Evolutionary conservation across 768 basidiomycete genomes (phyloP).

Genomic region (Auricularia sp.): DNA sequence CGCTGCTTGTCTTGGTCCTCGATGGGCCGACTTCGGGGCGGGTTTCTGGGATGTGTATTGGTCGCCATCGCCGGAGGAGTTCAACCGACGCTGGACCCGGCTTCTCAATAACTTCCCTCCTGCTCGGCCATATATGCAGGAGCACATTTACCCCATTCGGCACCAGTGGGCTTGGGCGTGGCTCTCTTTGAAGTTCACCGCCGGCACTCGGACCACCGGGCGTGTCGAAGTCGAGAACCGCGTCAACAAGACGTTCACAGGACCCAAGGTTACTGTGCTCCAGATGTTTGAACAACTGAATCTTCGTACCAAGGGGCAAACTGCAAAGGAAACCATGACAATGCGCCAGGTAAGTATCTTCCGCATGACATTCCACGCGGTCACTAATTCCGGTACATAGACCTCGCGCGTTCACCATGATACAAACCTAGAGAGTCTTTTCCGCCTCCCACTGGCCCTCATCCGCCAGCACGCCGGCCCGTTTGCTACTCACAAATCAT

Average conservation of each 20-base stretch:
- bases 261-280: conserved; percentile 15
- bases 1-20: not conserved
- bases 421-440: conserved; percentile 18
- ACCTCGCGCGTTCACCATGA: conserved; percentile 19
- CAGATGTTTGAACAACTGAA: conserved; percentile 19
- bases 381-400: conserved; percentile 8
- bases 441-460: conserved; percentile 15
- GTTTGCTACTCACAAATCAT: conserved; percentile 21
- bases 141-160: conserved; percentile 19
- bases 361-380: not conserved
- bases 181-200: conserved; percentile 20
- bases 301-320: conserved; percentile 15
- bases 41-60: conserved; percentile 22
- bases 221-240: conserved; percentile 22
- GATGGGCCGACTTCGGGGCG: conserved; percentile 7
- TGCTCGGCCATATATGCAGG: conserved; percentile 18
- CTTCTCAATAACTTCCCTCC: conserved; percentile 8
- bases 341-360: conserved; percentile 4
- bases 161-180: conserved; percentile 28
- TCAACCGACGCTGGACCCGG: not conserved
- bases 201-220: conserved; percentile 25
- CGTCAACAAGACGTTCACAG: conserved; percentile 17
- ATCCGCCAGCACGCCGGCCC: conserved; percentile 20
- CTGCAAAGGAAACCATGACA: conserved; percentile 11
- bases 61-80: conserved; percentile 21